phyloP scores from a whole-genome alignment of 176 grass and related monocot genomes.

The maize (Zea mays) region Zm-B73-REFERENCE-NAM-5.0 NC_050100.1:174547001-174547500 shows the following conservation, averaged over 20 bases:
- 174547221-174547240: conserved; percentile 6
- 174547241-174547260: background rate
- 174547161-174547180: conserved; percentile 60
- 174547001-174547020: conserved; percentile 67
- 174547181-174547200: conserved; percentile 67
- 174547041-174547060: conserved; percentile 67
- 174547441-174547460: background rate
- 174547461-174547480: background rate
- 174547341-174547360: background rate
- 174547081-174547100: conserved; percentile 65
- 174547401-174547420: conserved; percentile 19
- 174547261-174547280: conserved; percentile 12
- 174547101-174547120: conserved; percentile 55
- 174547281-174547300: conserved; percentile 27
- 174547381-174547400: conserved; percentile 1
- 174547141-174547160: conserved; percentile 58
- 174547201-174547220: conserved; percentile 35
- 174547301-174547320: conserved; percentile 26
- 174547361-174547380: background rate
- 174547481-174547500: background rate
- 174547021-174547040: conserved; percentile 73
- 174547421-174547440: conserved; percentile 36
- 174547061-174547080: conserved; percentile 80
- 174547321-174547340: background rate
- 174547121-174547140: conserved; percentile 77